Conservation (phyloP, 371 early-diverging fungal genomes). For the Mortierella sp. region DNA sequence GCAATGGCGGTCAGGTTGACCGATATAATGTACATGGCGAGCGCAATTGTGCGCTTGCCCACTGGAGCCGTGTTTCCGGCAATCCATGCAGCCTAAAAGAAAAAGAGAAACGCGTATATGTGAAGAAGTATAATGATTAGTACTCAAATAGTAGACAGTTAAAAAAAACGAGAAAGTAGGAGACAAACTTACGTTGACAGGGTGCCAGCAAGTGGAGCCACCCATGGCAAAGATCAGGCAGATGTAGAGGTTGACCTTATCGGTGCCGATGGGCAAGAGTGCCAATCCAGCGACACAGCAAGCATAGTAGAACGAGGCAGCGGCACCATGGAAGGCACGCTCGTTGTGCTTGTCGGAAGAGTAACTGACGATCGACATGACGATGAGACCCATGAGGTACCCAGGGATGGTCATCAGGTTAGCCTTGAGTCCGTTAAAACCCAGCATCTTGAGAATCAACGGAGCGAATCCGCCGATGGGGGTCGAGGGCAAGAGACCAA, state of each 20-base stretch:
- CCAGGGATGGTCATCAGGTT: conserved; percentile 69
- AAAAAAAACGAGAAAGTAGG: neutral
- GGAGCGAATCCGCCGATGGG: conserved; percentile 64
- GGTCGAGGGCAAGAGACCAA: conserved; percentile 59
- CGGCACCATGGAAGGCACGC: conserved; percentile 59
- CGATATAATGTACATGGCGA: conserved; percentile 61
- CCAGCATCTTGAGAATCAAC: conserved; percentile 63
- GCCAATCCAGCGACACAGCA: conserved; percentile 59
- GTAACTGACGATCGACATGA: conserved; percentile 60
- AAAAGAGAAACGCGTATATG: too few relatives aligned
- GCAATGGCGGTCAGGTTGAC: conserved; percentile 58
- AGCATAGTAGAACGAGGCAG: conserved; percentile 58
- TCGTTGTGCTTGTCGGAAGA: conserved; percentile 63
- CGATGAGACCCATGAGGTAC: conserved; percentile 55
- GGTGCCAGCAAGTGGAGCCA: conserved; percentile 60
- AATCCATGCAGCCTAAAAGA: conserved; percentile 62
- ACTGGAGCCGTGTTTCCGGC: conserved; percentile 63
- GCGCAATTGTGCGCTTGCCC: conserved; percentile 65
- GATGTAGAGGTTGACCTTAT: conserved; percentile 60
- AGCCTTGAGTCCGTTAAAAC: conserved; percentile 60
- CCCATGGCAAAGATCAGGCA: conserved; percentile 56
- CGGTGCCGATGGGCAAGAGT: conserved; percentile 56
- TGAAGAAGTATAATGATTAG: neutral
- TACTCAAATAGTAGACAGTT: neutral
- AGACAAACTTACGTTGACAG: conserved; percentile 58